Percentiles rank a stretch among this genome's conserved stretches.
Evolutionary conservation across 1,284 basidiomycete species (phyloP).

Genomic region (Ganoderma multipileum): DNA sequence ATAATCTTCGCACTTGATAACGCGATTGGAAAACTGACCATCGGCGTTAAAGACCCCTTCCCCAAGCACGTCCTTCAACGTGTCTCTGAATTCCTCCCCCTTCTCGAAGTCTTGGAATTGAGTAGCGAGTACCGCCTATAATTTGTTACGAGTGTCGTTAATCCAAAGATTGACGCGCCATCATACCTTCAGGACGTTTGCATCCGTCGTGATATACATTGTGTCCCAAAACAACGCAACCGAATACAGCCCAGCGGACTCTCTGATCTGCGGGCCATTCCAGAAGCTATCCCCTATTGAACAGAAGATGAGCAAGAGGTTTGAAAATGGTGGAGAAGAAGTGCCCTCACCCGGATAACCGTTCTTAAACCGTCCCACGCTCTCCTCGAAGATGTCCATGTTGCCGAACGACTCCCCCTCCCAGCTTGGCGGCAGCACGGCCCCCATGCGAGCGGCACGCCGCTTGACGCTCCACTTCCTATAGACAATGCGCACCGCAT

Average conservation of each 20-base stretch:
- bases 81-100: constrained; percentile 18
- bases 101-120: constrained; percentile 34
- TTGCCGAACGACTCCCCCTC: constrained; percentile 26
- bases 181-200: constrained; percentile 34
- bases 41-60: constrained; percentile 32
- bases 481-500: constrained; percentile 1
- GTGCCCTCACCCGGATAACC: constrained; percentile 29
- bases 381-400: constrained; percentile 25
- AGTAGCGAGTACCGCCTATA: constrained; percentile 32
- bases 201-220: constrained; percentile 30
- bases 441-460: constrained; percentile 27
- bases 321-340: not conserved
- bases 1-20: not conserved
- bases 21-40: constrained; percentile 20
- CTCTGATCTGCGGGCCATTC: constrained; percentile 17
- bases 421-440: constrained; percentile 28
- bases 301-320: too few relatives aligned
- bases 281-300: constrained; percentile 28
- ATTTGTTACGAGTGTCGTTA: not conserved
- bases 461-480: constrained; percentile 15
- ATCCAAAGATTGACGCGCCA: too few relatives aligned
- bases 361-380: constrained; percentile 18
- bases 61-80: constrained; percentile 26
- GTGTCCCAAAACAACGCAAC: constrained; percentile 31
- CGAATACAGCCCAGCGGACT: constrained; percentile 26